Conservation (phyloP, 2,329 filamentous ascomycete species). For the Bipolaris gigantea region DNA sequence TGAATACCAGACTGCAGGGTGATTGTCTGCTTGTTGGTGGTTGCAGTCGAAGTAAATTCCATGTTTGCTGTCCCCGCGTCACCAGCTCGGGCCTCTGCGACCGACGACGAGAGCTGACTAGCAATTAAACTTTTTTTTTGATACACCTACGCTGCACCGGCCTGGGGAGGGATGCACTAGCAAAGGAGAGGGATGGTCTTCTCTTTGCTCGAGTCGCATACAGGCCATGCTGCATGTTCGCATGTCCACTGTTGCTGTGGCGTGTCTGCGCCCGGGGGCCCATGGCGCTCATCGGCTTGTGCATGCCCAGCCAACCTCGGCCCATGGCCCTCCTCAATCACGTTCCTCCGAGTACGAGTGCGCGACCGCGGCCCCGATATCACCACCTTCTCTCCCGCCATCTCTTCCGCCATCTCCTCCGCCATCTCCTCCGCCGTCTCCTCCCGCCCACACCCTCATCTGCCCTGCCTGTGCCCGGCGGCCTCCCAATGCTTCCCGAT, state of each 20-base stretch:
- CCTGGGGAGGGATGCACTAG: too few species aligned
- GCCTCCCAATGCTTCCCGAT: slow-evolving; percentile 30
- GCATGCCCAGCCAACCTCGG: slow-evolving; percentile 32
- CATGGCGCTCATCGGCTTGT: slow-evolving; percentile 2
- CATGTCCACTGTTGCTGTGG: neutral
- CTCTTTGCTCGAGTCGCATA: neutral
- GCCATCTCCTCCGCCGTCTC: neutral
- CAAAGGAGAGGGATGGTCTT: too few species aligned
- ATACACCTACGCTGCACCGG: too few species aligned
- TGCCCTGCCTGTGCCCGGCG: slow-evolving; percentile 5
- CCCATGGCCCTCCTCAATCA: slow-evolving; percentile 26
- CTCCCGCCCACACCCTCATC: neutral
- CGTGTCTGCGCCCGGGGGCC: neutral
- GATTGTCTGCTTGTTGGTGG: slow-evolving; percentile 14
- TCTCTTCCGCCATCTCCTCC: neutral
- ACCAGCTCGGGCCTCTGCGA: slow-evolving; percentile 19
- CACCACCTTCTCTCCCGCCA: neutral
- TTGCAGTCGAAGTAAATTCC: slow-evolving; percentile 5
- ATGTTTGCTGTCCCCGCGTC: slow-evolving; percentile 27
- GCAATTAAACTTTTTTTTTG: too few species aligned
- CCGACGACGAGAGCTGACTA: slow-evolving; percentile 1
- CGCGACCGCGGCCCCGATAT: neutral
- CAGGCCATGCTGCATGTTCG: neutral
- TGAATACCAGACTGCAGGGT: slow-evolving; percentile 12
- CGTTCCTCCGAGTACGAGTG: slow-evolving; percentile 5